Evolutionary conservation across 371 early-diverging fungal species (phyloP).

Genomic region (Mycotypha africana): DNA sequence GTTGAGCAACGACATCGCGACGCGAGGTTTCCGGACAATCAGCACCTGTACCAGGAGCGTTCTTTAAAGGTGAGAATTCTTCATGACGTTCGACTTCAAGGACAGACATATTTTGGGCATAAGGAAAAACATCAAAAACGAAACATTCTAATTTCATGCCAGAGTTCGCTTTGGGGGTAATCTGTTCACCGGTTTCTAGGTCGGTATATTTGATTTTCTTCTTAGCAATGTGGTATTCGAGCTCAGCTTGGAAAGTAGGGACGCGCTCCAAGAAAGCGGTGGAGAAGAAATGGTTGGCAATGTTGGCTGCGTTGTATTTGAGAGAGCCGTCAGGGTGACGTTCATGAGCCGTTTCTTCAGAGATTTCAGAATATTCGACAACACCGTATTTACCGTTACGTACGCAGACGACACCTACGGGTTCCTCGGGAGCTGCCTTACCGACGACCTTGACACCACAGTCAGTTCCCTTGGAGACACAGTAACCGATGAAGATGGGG

Average conservation of each 20-base stretch:
- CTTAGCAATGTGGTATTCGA: constrained; percentile 93
- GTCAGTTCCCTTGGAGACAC: constrained; percentile 45
- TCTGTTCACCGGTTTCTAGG: constrained; percentile 53
- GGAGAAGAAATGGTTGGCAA: constrained; percentile 97
- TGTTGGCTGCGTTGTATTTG: constrained; percentile 88
- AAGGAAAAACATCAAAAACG: constrained; percentile 94
- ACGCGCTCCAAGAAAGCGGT: constrained; percentile 81
- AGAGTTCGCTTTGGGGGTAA: constrained; percentile 55
- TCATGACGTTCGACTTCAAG: constrained; percentile 85
- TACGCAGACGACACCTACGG: constrained; percentile 86
- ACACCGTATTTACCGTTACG: constrained; percentile 79
- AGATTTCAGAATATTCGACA: constrained; percentile 95
- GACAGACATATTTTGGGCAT: constrained; percentile 77
- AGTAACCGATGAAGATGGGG: constrained; percentile 85
- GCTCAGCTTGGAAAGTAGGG: constrained; percentile 70
- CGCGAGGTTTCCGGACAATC: constrained; percentile 92
- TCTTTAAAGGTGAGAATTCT: constrained; percentile 97
- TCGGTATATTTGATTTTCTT: constrained; percentile 95
- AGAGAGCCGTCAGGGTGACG: constrained; percentile 64
- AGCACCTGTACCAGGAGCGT: constrained; percentile 79
- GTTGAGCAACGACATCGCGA: constrained; percentile 78
- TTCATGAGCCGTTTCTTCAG: constrained; percentile 59
- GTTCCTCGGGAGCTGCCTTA: constrained; percentile 66
- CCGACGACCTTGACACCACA: constrained; percentile 67
- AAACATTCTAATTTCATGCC: constrained; percentile 92